Base-by-base conservation (phyloP, 345 rosid species). In the Bruguiera sexangula region DNA sequence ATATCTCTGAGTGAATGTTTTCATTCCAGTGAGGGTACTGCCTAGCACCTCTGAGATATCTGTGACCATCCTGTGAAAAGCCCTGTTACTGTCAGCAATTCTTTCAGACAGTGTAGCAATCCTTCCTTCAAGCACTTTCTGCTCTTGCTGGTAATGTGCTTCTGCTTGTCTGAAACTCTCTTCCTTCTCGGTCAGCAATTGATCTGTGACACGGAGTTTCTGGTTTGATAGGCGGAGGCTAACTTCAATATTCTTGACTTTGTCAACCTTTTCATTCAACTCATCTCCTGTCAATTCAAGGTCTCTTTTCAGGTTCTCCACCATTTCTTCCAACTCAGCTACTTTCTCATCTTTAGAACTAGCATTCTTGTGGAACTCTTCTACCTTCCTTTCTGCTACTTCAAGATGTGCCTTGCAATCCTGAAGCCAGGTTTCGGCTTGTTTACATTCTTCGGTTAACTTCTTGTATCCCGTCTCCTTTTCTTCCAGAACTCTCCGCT, bases 181-280 rank as follows among this genome's bases (percentile, higher is more conserved):
- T 82, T 92, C 99, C 69, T 73, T 88, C 86, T 92, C 96, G 1
- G 78, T 66, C 20, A 95, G 84, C 48, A 86, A 80, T 68, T 95
- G 98, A 21, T 95, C 97, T 1, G 96, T 88, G 73, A 92, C 81
- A 48, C 99, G 89, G 50, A 88, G 92, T 78, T 95, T 92, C 87
- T 95, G 98, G 85, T 87, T 95, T 13, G 98, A 92, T 68, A 95
- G 71, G 34, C 97, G 89, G 63, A 92, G 97, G 79, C 84, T 86
- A 9, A 95, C 91, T 82, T 92, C 97, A 8, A 89, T 83, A n/a
- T 69, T 72, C 36, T 80, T 81, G 60, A 80, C 84, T 8, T 88
- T 87, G 36, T 89, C 93, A 8, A 81, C 67, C 71, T 80, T 30
- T 32, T 85, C 66, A 78, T 65, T 75, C 0, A 87, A 71, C 69